Base-by-base conservation (phyloP, 2,329 filamentous ascomycete species). In the Monilinia vaccinii-corymbosi region DNA sequence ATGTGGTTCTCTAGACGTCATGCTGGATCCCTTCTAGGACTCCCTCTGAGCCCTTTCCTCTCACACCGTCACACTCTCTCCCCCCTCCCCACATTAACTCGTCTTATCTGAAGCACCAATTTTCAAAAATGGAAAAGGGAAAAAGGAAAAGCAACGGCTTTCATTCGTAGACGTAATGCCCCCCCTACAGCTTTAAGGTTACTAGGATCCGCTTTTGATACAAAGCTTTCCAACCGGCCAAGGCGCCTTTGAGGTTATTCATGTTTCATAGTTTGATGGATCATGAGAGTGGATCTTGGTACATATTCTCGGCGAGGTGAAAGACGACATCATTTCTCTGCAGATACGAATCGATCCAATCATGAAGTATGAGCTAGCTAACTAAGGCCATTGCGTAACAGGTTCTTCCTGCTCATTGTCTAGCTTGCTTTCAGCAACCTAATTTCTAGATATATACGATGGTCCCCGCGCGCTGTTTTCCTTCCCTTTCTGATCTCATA, bases 361-460 rank as follows among this genome's bases (percentile, higher is more conserved):
- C 28, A 23, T 55, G 51, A 18, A 52, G 6, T 16, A 58, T 58
- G 56, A 58, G 47, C 47, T 58, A 25, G 49, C 51, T 23, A 42
- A 21, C 40, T 25, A 42, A n/a, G 3, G 25, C 31, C 53, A 40
- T 9, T 47, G 52, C 49, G 62, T 47, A 56, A 61, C 60, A 56
- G 16, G n/a, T 28, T 13, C 11, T 58, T 62, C 63, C 62, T 65
- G 56, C 42, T 40, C 58, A 63, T 68, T 64, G 57, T 66, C 66
- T 70, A 70, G 68, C 60, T 46, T 63, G 45, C 58, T 68, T 68
- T 66, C 65, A 64, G 38, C 51, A 18, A 40, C 46, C 46, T 61
- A 31, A 55, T 38, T 58, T 38, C 42, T n/a, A 63, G 62, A 69
- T 70, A 70, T 70, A 70, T 68, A 69, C 67, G 53, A 21, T 44